Evolutionary conservation across 257 asterid genomes (phyloP), one percentile per base, ranked within the genome.

Genomic region (Penstemon barbatus): DNA sequence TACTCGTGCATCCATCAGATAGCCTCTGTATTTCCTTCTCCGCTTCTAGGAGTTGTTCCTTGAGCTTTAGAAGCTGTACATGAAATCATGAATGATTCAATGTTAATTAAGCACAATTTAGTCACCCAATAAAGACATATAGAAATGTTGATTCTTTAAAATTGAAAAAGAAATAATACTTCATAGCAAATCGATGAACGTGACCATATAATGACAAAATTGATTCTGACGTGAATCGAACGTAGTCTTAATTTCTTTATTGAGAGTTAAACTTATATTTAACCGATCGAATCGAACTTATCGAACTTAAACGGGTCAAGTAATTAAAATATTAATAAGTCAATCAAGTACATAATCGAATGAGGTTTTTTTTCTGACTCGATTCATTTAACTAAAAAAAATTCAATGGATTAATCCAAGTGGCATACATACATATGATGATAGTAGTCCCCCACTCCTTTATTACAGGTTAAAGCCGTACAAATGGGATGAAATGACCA

Each of bases 31-130:
- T 81, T 69, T 82, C 90, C 66, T 68, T 81, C 70, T 84, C 83
- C 4, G 94, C 87, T 38, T 80, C 87, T 0, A 38, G 12, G 3
- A 88, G 84, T 52, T 84, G 89, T 48, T 84, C 89, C 65, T 78
- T 86, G 15, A 88, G 68, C 77, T 80, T 83, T 55, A 84, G 12
- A 0, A 88, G 74, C 88, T 83, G 73, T 4, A 77, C 49, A 9
- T 5, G 18, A 15, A 15, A 15, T 15, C 18, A 15, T 15, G 4
- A 40, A 37, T 13, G 41, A 3, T 10, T 13, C 60, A 51, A 37
- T 11, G 57, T n/a, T 8, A 49, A 37, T 12, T 37, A 15, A 15
- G 18, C 18, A 15, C 18, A 15, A 15, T 15, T 15, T 15, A 36
- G 59, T 33, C 48, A 64, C 46, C 45, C 38, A 2, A 58, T 19